These are phyloP conservation scores for Priceomyces castillae DNA, from an alignment of 805 yeast species.

Conservation along the genomic window DNA sequence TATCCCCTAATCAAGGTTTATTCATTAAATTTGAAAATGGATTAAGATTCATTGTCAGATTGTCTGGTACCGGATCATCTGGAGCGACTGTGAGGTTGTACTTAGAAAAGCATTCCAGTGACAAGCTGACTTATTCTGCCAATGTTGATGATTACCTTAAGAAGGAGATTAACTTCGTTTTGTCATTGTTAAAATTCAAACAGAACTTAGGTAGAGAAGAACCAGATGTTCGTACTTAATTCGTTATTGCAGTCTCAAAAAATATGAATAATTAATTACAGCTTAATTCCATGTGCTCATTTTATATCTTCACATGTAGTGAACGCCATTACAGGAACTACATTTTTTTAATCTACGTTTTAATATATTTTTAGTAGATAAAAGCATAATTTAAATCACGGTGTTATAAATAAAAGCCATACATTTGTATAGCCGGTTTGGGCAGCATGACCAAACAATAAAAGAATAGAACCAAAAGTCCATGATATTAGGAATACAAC, in stretches of 20 bases:
- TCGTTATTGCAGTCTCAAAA: neutral
- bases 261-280: too few relatives aligned
- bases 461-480: neutral
- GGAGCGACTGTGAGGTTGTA: constrained; percentile 96
- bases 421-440: too few relatives aligned
- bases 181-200: constrained; percentile 67
- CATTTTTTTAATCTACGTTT: too few relatives aligned
- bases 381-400: too few relatives aligned
- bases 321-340: too few relatives aligned
- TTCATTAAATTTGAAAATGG: constrained; percentile 80
- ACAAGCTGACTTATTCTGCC: constrained; percentile 45
- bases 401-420: too few relatives aligned
- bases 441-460: too few relatives aligned
- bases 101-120: constrained; percentile 76
- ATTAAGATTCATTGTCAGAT: constrained; percentile 79
- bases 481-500: neutral
- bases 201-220: constrained; percentile 74
- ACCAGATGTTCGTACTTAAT: constrained; percentile 83
- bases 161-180: constrained; percentile 59
- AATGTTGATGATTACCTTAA: constrained; percentile 68
- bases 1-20: constrained; percentile 84
- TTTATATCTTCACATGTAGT: too few relatives aligned
- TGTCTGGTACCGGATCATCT: constrained; percentile 96
- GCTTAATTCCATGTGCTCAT: too few relatives aligned
- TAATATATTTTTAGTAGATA: too few relatives aligned